Percentiles rank a stretch among this genome's conserved stretches.
phyloP scores from a whole-genome alignment of 768 basidiomycete species.

The Amanita phalloides region DNA sequence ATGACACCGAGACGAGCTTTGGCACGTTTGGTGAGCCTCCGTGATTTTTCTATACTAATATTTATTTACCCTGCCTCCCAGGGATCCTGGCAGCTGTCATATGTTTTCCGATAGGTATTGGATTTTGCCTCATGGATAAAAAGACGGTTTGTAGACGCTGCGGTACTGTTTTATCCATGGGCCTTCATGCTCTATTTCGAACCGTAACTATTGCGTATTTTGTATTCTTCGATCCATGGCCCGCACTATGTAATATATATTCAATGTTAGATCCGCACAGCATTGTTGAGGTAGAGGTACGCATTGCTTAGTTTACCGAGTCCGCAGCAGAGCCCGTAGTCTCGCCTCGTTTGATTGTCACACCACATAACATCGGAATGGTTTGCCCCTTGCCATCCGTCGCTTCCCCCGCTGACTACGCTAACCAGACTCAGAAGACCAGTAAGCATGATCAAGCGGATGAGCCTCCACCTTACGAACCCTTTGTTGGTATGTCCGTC shows the following conservation, averaged over 20 bases:
- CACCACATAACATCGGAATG: background rate
- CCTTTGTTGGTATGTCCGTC: background rate
- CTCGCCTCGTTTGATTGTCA: too few relatives aligned
- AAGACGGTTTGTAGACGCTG: slow-evolving; percentile 54
- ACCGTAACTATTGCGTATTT: too few relatives aligned
- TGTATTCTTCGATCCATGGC: slow-evolving; percentile 36
- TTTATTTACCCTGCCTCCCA: slow-evolving; percentile 15
- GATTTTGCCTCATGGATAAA: slow-evolving; percentile 66
- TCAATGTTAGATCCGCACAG: too few relatives aligned
- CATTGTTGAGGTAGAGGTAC: too few relatives aligned
- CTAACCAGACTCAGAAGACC: background rate
- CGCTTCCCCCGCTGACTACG: background rate
- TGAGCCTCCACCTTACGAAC: background rate
- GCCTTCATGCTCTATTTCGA: slow-evolving; percentile 16
- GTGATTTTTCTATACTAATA: background rate
- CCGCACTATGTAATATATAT: slow-evolving; percentile 68
- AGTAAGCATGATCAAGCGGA: background rate
- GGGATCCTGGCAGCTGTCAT: slow-evolving; percentile 74
- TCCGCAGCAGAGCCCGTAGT: background rate
- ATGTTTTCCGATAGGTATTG: slow-evolving; percentile 82
- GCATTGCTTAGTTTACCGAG: too few relatives aligned
- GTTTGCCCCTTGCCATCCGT: background rate
- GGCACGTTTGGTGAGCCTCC: slow-evolving; percentile 53
- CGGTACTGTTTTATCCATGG: slow-evolving; percentile 31
- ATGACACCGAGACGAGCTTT: slow-evolving; percentile 50